A percentile compares a stretch with the other conserved stretches of the same genome.
These are phyloP conservation scores for Penicillium dipodomyicola DNA, from an alignment of 495 filamentous ascomycete species.

Conservation along the genomic window DNA sequence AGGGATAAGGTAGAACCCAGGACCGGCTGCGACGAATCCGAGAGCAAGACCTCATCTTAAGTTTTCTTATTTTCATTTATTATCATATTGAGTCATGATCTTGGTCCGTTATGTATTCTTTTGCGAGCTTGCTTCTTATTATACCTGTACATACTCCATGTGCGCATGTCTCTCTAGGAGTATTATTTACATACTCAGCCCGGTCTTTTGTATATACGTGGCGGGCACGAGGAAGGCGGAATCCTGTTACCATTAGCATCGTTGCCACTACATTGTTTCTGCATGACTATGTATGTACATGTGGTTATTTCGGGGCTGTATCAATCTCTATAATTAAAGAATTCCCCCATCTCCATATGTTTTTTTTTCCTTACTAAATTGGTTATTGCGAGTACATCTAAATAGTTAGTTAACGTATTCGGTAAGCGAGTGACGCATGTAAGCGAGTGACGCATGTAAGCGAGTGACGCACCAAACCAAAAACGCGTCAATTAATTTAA, in stretches of 20 bases:
- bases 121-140: background rate
- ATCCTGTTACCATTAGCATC: slow-evolving; percentile 5
- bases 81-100: background rate
- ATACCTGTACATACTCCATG: slow-evolving; percentile 7
- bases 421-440: no score
- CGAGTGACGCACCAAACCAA: no score
- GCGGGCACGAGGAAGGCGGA: background rate
- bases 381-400: no score
- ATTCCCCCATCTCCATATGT: background rate
- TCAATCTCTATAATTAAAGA: background rate
- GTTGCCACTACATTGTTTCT: background rate
- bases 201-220: slow-evolving; percentile 11
- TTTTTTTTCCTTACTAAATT: background rate
- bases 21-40: slow-evolving; percentile 10
- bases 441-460: no score
- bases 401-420: no score
- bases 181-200: background rate
- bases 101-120: background rate
- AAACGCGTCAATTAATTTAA: no score
- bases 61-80: slow-evolving; percentile 4
- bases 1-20: slow-evolving; percentile 1
- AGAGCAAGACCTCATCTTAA: slow-evolving; percentile 12
- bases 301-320: background rate
- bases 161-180: background rate
- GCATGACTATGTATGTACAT: background rate